These are phyloP conservation scores for Aspergillus indologenus DNA, from an alignment of 495 filamentous ascomycete genomes.

Conservation along the genomic window DNA sequence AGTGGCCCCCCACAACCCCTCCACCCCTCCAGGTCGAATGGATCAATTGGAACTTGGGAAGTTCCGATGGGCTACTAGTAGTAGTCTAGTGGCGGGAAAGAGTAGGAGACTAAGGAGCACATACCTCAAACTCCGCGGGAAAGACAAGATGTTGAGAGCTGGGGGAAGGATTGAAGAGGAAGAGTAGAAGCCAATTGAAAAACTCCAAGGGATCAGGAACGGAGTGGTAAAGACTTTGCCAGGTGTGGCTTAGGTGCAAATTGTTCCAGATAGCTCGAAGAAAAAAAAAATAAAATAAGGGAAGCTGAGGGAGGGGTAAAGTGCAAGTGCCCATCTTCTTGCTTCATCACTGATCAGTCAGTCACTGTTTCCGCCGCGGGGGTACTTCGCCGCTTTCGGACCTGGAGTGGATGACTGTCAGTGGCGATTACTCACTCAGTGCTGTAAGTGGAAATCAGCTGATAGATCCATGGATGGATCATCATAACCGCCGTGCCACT, in stretches of 20 bases:
- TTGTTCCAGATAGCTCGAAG: neutral
- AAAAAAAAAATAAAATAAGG: neutral
- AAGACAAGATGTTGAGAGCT: neutral
- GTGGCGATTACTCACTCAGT: constrained; percentile 4
- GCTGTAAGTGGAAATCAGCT: neutral
- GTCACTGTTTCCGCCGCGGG: constrained; percentile 12
- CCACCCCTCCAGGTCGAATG: constrained; percentile 16
- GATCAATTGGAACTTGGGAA: constrained; percentile 1
- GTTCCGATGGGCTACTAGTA: neutral
- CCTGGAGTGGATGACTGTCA: neutral
- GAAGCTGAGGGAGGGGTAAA: neutral
- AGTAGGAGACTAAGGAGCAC: neutral
- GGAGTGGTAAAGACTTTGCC: neutral
- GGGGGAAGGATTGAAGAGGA: neutral
- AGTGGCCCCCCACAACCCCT: constrained; percentile 18
- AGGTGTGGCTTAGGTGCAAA: too few species aligned
- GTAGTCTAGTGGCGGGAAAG: neutral
- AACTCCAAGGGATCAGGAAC: constrained; percentile 3
- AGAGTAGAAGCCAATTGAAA: neutral
- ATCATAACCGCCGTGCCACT: too few species aligned
- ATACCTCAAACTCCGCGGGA: neutral
- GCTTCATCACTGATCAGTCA: neutral
- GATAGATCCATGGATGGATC: neutral
- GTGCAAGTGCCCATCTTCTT: neutral
- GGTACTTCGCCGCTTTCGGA: constrained; percentile 20